A percentile compares a stretch with the other conserved stretches of the same genome.
phyloP scores from a whole-genome alignment of 225 moss, liverwort and hornwort species.

The Marchantia polymorpha region DNA sequence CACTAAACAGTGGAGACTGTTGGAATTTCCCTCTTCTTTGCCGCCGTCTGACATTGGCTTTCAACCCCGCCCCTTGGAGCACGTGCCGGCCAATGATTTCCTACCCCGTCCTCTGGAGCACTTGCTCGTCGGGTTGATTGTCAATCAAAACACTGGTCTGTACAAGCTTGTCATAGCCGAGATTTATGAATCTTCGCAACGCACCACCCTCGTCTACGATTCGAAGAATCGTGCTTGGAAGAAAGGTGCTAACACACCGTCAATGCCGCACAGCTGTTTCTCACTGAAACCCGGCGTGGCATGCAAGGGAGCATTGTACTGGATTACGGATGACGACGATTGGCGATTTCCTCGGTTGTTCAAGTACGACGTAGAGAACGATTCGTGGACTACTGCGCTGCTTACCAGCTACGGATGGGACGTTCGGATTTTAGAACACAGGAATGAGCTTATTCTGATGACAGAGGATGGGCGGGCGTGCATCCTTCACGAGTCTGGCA shows the following conservation, averaged over 20 bases:
- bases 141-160: slow-evolving; percentile 1
- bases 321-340: slow-evolving; percentile 13
- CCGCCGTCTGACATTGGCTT: neutral
- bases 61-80: neutral
- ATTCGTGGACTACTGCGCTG: neutral
- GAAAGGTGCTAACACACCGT: neutral
- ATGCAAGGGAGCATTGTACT: slow-evolving; percentile 15
- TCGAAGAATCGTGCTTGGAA: neutral
- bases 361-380: slow-evolving; percentile 18
- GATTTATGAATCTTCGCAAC: slow-evolving; percentile 4
- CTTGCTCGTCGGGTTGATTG: slow-evolving; percentile 5
- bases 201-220: neutral
- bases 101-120: slow-evolving; percentile 4
- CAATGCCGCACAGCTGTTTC: neutral
- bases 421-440: slow-evolving; percentile 14
- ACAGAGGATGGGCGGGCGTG: slow-evolving; percentile 1
- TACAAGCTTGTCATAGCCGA: slow-evolving; percentile 10
- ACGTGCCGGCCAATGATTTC: neutral
- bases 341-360: slow-evolving; percentile 4
- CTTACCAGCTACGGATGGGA: slow-evolving; percentile 1
- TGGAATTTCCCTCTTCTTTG: neutral
- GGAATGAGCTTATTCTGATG: slow-evolving; percentile 10
- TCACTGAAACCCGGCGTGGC: slow-evolving; percentile 7
- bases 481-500: neutral
- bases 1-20: slow-evolving; percentile 19